Evolutionary conservation across 73 alveolate species (phyloP).

Genomic region (Uronychia setigera): DNA sequence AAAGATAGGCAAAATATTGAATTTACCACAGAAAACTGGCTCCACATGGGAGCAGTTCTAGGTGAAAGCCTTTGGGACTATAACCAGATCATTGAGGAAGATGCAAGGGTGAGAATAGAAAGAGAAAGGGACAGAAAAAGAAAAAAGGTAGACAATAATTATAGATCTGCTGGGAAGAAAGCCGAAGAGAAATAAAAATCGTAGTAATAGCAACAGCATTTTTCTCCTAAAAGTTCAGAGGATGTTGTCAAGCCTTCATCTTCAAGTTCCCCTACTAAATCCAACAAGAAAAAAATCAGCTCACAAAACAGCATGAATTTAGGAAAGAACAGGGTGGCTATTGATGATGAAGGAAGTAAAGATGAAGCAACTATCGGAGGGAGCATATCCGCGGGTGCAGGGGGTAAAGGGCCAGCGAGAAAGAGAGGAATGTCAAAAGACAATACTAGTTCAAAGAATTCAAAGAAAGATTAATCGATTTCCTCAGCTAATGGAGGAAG

Average conservation of each 20-base stretch:
- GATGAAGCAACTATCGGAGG: too few relatives aligned
- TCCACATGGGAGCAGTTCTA: conserved; percentile 42
- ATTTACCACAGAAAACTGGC: conserved; percentile 31
- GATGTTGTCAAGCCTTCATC: background rate
- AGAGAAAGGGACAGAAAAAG: conserved; percentile 6
- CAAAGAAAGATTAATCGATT: too few relatives aligned
- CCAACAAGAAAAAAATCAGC: background rate
- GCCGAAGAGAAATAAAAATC: too few relatives aligned
- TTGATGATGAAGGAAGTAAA: background rate
- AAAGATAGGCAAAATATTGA: conserved; percentile 34
- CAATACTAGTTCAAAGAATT: too few relatives aligned
- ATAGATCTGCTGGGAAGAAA: conserved; percentile 3
- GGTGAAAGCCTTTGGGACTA: conserved; percentile 45
- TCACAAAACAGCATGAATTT: background rate
- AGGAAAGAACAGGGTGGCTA: background rate
- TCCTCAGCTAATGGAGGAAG: too few relatives aligned
- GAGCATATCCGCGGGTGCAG: too few relatives aligned
- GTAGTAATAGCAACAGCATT: too few relatives aligned
- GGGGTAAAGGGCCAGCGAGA: too few relatives aligned
- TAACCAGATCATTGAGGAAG: conserved; percentile 44
- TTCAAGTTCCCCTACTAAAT: background rate
- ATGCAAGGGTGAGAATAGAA: conserved; percentile 27
- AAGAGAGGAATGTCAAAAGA: too few relatives aligned
- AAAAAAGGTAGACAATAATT: conserved; percentile 9
- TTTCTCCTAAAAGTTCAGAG: background rate